Conservation (phyloP, 176 grass and related monocot genomes). For the Aegilops longissima region DNA sequence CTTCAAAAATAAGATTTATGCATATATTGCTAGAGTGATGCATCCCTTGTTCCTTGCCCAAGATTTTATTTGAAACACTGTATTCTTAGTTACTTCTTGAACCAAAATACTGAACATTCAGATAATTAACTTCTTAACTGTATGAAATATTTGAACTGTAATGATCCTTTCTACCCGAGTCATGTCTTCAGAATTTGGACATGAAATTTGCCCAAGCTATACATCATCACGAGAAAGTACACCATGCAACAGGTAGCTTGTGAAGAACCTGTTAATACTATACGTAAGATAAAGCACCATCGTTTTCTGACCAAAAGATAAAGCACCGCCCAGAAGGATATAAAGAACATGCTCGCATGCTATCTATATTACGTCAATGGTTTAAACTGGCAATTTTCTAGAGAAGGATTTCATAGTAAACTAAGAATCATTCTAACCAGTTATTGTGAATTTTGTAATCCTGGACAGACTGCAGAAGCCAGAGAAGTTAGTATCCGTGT, state of each 20-base stretch:
- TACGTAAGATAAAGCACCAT: not conserved
- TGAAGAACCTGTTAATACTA: not conserved
- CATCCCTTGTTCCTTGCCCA: not conserved
- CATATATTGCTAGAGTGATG: not conserved
- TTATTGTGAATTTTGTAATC: not conserved
- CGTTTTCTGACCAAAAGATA: not conserved
- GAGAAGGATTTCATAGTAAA: not conserved
- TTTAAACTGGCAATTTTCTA: not conserved
- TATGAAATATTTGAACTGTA: not conserved
- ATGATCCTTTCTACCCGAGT: not conserved
- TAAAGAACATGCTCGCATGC: not conserved
- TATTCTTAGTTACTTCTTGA: not conserved
- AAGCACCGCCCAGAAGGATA: not conserved
- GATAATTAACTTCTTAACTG: not conserved
- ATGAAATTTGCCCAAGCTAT: not conserved
- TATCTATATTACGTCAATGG: not conserved
- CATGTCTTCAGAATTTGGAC: not conserved
- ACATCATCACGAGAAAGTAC: not conserved
- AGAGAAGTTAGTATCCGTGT: not conserved
- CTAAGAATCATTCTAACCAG: not conserved
- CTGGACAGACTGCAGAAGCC: not conserved
- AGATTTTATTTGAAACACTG: not conserved
- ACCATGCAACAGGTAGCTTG: not conserved
- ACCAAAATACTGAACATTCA: not conserved
- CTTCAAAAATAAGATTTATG: not conserved